Percentiles rank a stretch among this genome's conserved stretches.
phyloP scores from a whole-genome alignment of 169 alveolate species.

The Blepharisma undulans region DNA sequence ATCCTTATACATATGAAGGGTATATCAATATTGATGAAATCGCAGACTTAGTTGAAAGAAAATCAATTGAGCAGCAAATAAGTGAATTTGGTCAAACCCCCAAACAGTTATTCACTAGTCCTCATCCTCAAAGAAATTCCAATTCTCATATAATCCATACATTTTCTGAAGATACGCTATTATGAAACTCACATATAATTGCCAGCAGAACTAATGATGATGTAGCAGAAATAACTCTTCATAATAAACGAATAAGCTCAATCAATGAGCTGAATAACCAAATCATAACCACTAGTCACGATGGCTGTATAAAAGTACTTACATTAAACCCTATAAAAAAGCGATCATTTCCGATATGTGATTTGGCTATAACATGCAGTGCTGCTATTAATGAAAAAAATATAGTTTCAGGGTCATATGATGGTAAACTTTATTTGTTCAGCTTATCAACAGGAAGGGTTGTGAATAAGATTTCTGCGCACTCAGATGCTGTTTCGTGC shows the following conservation, averaged over 20 bases:
- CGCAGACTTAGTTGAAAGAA: slow-evolving; percentile 50
- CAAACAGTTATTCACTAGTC: slow-evolving; percentile 75
- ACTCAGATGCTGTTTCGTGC: slow-evolving; percentile 25
- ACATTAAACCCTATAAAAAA: background rate
- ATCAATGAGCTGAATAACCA: background rate
- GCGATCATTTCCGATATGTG: slow-evolving; percentile 12
- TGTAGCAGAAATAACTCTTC: slow-evolving; percentile 6
- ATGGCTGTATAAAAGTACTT: slow-evolving; percentile 26
- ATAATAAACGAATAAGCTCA: slow-evolving; percentile 20
- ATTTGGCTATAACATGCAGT: slow-evolving; percentile 18
- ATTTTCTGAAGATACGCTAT: background rate
- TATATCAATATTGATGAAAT: slow-evolving; percentile 71
- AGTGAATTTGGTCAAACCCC: slow-evolving; percentile 94
- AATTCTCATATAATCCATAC: background rate
- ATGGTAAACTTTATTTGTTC: slow-evolving; percentile 3
- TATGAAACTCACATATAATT: background rate
- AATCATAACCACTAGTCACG: slow-evolving; percentile 20
- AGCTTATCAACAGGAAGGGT: slow-evolving; percentile 18
- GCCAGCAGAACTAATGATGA: background rate
- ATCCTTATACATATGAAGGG: slow-evolving; percentile 88
- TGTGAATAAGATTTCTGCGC: background rate
- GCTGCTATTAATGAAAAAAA: slow-evolving; percentile 5
- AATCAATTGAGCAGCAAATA: slow-evolving; percentile 81
- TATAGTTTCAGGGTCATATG: slow-evolving; percentile 8
- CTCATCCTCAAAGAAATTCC: slow-evolving; percentile 33